Base-by-base conservation (phyloP, 495 filamentous ascomycete genomes). In the Daldinia caldariorum region DNA sequence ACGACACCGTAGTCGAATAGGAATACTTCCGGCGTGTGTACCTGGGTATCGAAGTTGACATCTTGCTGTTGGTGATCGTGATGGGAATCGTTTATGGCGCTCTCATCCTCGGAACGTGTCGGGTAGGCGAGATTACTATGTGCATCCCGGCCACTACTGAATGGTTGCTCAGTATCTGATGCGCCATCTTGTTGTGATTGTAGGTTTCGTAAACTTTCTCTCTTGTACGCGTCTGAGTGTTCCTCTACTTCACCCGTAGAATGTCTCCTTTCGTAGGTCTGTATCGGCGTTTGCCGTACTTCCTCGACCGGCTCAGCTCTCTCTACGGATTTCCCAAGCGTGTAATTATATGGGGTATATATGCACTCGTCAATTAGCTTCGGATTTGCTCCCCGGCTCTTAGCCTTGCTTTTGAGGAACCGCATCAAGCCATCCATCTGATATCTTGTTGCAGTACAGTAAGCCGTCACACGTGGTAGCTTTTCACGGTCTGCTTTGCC, bases 1-100 rank as follows among this genome's bases (percentile, higher is more conserved):
- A 97, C 92, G n/a, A 97, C 96, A 43, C 95, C 95, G 74, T 99
- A 99, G 70, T 97, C 91, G 76, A 97, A 99, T 22, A 99, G 85
- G 78, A 99, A 98, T 9, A 97, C 85, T 78, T 99, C 95, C 0
- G 94, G 94, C 1, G 89, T 97, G 76, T 97, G 92, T 10, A 97
- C 92, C 61, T 77, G 84, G 20, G 87, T 94, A 76, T 92, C 91
- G 55, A 92, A 88, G 75, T 92, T 81, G 31, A 79, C 72, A 12
- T 75, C 79, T 10, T 63, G 58, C 32, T 31, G 14, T 13, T 55
- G 64, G 31, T 64, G 68, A 6, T 72, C 64, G 9, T 39, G 54
- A 29, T 65, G 56, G 9, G 71, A 61, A 29, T 79, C 75, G 22
- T 69, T 66, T 3, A 80, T 51, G 2, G 70, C 65, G 57, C 67